Percentiles rank a stretch among this genome's conserved stretches.
Evolutionary conservation across 495 filamentous ascomycete species (phyloP).

Genomic region (Xylaria bambusicola): DNA sequence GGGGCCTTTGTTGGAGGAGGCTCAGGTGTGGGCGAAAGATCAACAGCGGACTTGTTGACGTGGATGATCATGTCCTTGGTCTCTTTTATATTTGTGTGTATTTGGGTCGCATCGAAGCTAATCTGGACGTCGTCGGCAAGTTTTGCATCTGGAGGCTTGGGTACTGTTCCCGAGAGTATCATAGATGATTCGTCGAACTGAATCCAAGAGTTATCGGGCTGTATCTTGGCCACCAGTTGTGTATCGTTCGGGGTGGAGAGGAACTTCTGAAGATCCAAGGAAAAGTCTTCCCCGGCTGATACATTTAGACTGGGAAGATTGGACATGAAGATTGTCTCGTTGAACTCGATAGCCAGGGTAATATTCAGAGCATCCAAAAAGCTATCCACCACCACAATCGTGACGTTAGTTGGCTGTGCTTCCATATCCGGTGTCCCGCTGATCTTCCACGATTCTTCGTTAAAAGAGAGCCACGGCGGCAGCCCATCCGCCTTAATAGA

Average conservation of each 20-base stretch:
- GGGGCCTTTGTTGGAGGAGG: constrained; percentile 14
- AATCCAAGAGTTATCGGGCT: constrained; percentile 63
- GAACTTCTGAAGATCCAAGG: constrained; percentile 60
- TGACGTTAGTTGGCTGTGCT: constrained; percentile 62
- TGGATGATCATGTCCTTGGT: constrained; percentile 54
- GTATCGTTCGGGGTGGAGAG: constrained; percentile 55
- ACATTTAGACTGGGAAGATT: constrained; percentile 50
- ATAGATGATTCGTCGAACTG: constrained; percentile 59
- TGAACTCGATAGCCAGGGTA: constrained; percentile 61
- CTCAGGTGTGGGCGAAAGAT: not conserved
- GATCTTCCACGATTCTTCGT: constrained; percentile 62
- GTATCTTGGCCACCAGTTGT: constrained; percentile 56
- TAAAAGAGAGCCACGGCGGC: constrained; percentile 71
- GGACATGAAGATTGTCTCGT: constrained; percentile 40
- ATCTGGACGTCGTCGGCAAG: constrained; percentile 42
- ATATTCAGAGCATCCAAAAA: constrained; percentile 65
- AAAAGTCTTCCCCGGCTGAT: constrained; percentile 64
- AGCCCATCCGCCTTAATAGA: constrained; percentile 50
- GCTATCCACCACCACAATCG: constrained; percentile 63
- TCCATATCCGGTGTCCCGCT: constrained; percentile 62
- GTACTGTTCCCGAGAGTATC: constrained; percentile 65
- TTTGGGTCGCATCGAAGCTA: constrained; percentile 53
- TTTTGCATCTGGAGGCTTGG: constrained; percentile 34
- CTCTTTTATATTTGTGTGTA: constrained; percentile 42
- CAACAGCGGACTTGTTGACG: constrained; percentile 34